Conservation (phyloP, 2,329 filamentous ascomycete genomes). For the Aspergillus nomiae region DNA sequence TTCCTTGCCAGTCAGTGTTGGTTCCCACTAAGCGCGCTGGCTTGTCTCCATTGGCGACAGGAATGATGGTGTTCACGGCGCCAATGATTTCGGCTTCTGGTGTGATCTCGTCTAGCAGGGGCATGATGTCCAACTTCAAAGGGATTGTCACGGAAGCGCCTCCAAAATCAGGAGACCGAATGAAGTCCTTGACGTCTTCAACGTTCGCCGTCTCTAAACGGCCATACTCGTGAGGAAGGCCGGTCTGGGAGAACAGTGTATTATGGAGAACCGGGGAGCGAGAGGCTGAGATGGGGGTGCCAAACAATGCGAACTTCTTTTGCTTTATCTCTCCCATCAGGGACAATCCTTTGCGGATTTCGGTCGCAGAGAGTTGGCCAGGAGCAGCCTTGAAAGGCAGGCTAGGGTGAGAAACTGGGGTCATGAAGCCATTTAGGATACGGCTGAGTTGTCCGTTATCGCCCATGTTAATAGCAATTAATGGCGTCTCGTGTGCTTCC, state of each 20-base stretch:
- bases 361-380: conserved; percentile 85
- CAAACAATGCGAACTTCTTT: conserved; percentile 83
- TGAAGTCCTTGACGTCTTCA: conserved; percentile 62
- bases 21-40: conserved; percentile 69
- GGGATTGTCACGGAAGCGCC: conserved; percentile 96
- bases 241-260: conserved; percentile 71
- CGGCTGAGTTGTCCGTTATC: conserved; percentile 82
- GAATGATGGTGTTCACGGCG: conserved; percentile 91
- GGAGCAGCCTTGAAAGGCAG: conserved; percentile 94
- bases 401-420: conserved; percentile 85
- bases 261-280: conserved; percentile 91
- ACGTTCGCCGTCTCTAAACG: conserved; percentile 72
- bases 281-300: conserved; percentile 78
- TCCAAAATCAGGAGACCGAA: conserved; percentile 75
- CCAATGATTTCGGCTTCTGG: conserved; percentile 80
- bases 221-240: conserved; percentile 82
- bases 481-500: conserved; percentile 71
- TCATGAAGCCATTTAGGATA: conserved; percentile 89
- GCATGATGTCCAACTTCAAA: conserved; percentile 85
- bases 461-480: conserved; percentile 98
- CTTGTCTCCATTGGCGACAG: conserved; percentile 50
- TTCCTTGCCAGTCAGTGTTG: conserved; percentile 96
- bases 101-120: conserved; percentile 76
- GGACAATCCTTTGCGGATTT: conserved; percentile 78
- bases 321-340: conserved; percentile 76